phyloP scores from a whole-genome alignment of 371 early-diverging fungal genomes.

The Parasitella parasitica region DNA sequence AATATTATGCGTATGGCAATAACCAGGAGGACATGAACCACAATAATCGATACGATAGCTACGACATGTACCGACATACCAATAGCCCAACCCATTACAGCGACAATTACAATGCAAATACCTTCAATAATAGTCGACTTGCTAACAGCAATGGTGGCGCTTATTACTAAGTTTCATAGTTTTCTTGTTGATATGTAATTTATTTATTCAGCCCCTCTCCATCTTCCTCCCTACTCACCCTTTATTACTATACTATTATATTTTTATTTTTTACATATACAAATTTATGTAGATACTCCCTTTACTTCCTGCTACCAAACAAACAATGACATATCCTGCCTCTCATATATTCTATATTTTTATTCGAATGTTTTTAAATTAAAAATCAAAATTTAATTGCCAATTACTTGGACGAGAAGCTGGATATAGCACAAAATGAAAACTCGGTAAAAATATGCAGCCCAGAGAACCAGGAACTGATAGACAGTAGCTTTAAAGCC shows the following conservation, averaged over 20 bases:
- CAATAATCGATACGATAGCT: slow-evolving; percentile 24
- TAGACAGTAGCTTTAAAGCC: too few species aligned
- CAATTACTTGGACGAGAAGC: too few species aligned
- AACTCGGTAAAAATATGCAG: too few species aligned
- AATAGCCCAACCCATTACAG: slow-evolving; percentile 7
- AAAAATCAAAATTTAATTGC: neutral
- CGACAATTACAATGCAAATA: slow-evolving; percentile 8
- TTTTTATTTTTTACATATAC: neutral
- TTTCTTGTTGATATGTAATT: neutral
- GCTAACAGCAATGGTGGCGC: slow-evolving; percentile 7
- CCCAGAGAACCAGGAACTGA: too few species aligned
- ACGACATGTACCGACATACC: slow-evolving; percentile 22
- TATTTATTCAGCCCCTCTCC: neutral
- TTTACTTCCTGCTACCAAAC: neutral
- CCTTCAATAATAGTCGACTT: slow-evolving; percentile 9
- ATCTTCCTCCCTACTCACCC: neutral
- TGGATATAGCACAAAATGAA: too few species aligned
- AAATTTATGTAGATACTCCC: neutral
- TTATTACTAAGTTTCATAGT: slow-evolving; percentile 5
- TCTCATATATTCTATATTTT: neutral
- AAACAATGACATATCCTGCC: neutral
- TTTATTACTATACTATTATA: neutral
- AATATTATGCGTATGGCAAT: slow-evolving; percentile 6
- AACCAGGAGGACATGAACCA: neutral
- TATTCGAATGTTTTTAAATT: neutral